Evolutionary conservation across 192 early-diverging fungal species (phyloP).

Genomic region (Pilaira anomala): DNA sequence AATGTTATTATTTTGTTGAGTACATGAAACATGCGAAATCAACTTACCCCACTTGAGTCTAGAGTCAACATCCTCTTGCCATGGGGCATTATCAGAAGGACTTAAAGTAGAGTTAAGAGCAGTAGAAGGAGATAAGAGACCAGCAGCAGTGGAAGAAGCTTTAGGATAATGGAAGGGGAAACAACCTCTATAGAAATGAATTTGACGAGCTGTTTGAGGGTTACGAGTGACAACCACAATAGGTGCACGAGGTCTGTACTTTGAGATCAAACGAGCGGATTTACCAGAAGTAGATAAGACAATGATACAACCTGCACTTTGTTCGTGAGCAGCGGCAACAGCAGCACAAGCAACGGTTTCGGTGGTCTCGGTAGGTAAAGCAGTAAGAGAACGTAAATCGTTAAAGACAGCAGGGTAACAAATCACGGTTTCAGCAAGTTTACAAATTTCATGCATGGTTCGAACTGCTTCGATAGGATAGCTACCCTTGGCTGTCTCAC

Average conservation of each 20-base stretch:
- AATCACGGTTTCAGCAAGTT: conserved; percentile 89
- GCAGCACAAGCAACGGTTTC: conserved; percentile 93
- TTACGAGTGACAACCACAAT: conserved; percentile 91
- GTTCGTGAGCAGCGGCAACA: conserved; percentile 78
- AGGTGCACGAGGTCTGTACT: conserved; percentile 90
- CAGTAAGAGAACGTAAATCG: conserved; percentile 74
- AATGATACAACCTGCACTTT: conserved; percentile 84
- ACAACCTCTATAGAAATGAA: conserved; percentile 79
- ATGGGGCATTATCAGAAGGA: conserved; percentile 50
- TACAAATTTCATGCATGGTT: conserved; percentile 94
- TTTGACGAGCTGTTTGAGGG: conserved; percentile 65
- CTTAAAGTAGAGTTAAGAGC: conserved; percentile 27
- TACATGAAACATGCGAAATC: neutral
- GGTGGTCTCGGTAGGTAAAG: conserved; percentile 75
- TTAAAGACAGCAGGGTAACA: conserved; percentile 94
- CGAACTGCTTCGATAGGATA: conserved; percentile 89
- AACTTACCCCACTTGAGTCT: conserved; percentile 58
- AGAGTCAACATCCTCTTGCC: conserved; percentile 83
- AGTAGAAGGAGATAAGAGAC: neutral
- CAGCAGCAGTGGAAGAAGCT: conserved; percentile 22
- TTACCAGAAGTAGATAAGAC: conserved; percentile 88
- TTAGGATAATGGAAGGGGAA: conserved; percentile 73
- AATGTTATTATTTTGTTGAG: neutral
- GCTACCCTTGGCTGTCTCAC: conserved; percentile 94
- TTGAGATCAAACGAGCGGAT: conserved; percentile 85